Conservation (phyloP, 805 yeast species). For the Wickerhamiella siamensis region DNA sequence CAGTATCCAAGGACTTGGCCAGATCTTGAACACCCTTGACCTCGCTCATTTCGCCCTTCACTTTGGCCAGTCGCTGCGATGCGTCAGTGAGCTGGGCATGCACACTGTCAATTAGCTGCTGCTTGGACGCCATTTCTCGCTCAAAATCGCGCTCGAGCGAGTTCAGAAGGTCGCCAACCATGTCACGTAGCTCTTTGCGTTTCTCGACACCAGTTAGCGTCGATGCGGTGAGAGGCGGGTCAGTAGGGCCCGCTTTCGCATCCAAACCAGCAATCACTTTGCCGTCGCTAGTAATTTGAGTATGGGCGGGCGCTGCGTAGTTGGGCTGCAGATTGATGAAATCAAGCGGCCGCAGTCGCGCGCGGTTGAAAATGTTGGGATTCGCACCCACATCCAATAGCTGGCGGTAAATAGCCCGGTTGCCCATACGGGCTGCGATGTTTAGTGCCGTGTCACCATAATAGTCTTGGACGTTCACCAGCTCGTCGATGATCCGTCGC, state of each 20-base stretch:
- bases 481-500: slow-evolving; percentile 45
- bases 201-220: slow-evolving; percentile 14
- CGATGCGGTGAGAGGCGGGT: neutral
- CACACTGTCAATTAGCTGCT: slow-evolving; percentile 35
- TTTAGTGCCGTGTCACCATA: slow-evolving; percentile 94
- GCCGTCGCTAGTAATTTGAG: slow-evolving; percentile 1
- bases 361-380: slow-evolving; percentile 59
- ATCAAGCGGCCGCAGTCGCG: slow-evolving; percentile 76
- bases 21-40: slow-evolving; percentile 38
- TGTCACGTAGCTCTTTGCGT: slow-evolving; percentile 33
- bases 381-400: slow-evolving; percentile 82
- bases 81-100: slow-evolving; percentile 46
- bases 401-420: slow-evolving; percentile 63
- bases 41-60: slow-evolving; percentile 26
- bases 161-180: slow-evolving; percentile 37
- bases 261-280: slow-evolving; percentile 2
- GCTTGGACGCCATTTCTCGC: slow-evolving; percentile 40
- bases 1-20: slow-evolving; percentile 18
- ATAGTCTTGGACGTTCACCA: slow-evolving; percentile 78
- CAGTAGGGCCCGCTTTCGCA: neutral
- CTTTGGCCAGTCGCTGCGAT: slow-evolving; percentile 35
- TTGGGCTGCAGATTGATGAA: slow-evolving; percentile 42
- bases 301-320: neutral
- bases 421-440: slow-evolving; percentile 81
- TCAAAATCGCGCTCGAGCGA: slow-evolving; percentile 46